Conservation (phyloP, 2,329 filamentous ascomycete genomes). For the Fusarium globosum region DNA sequence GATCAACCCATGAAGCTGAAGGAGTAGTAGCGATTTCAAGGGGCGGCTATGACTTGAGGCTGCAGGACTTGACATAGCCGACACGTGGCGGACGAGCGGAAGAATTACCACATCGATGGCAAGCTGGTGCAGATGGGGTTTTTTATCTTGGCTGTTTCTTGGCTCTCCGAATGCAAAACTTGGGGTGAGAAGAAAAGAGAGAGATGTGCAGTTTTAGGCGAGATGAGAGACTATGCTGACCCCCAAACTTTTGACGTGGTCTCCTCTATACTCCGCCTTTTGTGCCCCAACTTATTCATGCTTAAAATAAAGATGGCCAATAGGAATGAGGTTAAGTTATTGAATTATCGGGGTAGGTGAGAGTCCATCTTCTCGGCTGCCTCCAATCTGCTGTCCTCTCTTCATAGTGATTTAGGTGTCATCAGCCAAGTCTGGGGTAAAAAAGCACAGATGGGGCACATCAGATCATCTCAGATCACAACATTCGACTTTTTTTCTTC, state of each 20-base stretch:
- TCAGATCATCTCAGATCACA: conserved; percentile 29
- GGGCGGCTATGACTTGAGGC: conserved; percentile 14
- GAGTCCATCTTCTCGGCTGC: not conserved
- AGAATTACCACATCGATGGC: not conserved
- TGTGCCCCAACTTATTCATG: conserved; percentile 21
- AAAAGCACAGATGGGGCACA: conserved; percentile 9
- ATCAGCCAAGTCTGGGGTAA: not conserved
- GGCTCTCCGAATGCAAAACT: not conserved
- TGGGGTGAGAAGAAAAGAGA: not conserved
- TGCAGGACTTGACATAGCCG: not conserved
- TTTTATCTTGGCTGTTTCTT: conserved; percentile 14
- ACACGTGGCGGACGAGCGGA: conserved; percentile 28
- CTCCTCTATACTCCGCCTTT: conserved; percentile 11
- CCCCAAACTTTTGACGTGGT: not conserved
- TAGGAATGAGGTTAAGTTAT: not conserved
- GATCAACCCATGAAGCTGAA: not conserved
- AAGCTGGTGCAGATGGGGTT: not conserved
- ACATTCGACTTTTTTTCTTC: not conserved
- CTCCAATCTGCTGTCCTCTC: not conserved
- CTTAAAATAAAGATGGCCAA: conserved; percentile 15
- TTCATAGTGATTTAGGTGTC: not conserved
- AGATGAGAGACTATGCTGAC: not conserved
- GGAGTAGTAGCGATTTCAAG: not conserved
- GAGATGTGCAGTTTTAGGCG: not conserved
- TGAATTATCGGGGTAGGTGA: not conserved